Percentiles rank a stretch among this genome's conserved stretches.
Conservation (phyloP, 2,329 filamentous ascomycete species). For the Sphaerostilbella broomeana region DNA sequence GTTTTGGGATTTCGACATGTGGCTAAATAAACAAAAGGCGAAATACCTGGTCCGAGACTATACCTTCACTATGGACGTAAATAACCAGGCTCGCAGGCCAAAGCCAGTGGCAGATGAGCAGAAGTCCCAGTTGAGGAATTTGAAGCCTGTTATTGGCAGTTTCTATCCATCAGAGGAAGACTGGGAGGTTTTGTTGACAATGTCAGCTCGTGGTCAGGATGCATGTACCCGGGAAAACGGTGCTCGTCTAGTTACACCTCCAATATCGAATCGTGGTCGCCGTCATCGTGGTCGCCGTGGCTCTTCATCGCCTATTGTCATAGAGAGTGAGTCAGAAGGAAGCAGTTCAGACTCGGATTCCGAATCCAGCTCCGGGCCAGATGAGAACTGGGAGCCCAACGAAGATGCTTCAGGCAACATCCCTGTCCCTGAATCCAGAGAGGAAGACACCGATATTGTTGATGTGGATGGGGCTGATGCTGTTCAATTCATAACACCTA, state of each 20-base stretch:
- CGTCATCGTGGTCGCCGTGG: too few species aligned
- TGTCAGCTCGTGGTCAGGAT: too few species aligned
- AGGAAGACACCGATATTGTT: too few species aligned
- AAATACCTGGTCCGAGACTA: conserved; percentile 22
- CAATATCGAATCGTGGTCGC: too few species aligned
- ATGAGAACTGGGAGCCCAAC: too few species aligned
- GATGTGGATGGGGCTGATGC: too few species aligned
- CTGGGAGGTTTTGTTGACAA: conserved; percentile 14
- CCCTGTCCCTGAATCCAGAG: too few species aligned
- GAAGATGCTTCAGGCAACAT: too few species aligned
- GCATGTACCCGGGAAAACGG: too few species aligned
- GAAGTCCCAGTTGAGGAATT: conserved; percentile 16
- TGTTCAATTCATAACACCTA: too few species aligned
- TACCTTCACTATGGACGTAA: conserved; percentile 24
- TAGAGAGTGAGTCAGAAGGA: neutral
- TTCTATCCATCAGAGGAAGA: conserved; percentile 10
- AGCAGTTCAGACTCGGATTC: neutral
- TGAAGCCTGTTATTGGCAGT: conserved; percentile 16
- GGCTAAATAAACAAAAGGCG: conserved; percentile 5
- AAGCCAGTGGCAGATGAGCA: conserved; percentile 13
- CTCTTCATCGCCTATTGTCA: too few species aligned
- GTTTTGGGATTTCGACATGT: conserved; percentile 35
- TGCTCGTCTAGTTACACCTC: too few species aligned
- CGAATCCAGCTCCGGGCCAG: neutral
- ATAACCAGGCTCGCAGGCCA: conserved; percentile 16